A percentile compares a stretch with the other conserved stretches of the same genome.
phyloP scores from a whole-genome alignment of 345 rosid genomes.

The Brassica cretica region DNA sequence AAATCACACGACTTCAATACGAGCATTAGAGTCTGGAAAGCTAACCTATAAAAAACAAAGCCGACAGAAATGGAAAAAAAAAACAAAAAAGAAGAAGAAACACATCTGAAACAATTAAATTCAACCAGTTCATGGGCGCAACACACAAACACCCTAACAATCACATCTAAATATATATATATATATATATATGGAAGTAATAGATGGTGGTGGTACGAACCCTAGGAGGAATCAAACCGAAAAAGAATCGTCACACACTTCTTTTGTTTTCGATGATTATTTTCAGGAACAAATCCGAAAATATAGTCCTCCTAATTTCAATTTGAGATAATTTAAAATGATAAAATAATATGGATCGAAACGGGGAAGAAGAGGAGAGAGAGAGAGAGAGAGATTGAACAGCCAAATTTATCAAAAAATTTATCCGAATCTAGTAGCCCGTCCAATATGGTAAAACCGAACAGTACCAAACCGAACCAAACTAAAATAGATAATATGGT shows the following conservation, averaged over 20 bases:
- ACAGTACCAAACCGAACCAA: too few species aligned
- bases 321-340: background rate
- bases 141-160: conserved; percentile 23
- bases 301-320: background rate
- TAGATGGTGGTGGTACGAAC: conserved; percentile 29
- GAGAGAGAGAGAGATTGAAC: background rate
- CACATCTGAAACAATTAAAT: conserved; percentile 15
- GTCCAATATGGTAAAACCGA: too few species aligned
- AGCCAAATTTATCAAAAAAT: background rate
- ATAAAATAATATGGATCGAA: background rate
- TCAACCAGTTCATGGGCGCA: background rate
- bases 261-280: background rate
- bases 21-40: background rate
- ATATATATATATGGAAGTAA: background rate
- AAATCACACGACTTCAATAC: background rate
- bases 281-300: background rate
- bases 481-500: too few species aligned
- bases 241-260: conserved; percentile 1
- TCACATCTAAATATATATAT: background rate
- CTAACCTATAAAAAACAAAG: background rate
- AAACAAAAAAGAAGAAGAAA: background rate
- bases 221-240: conserved; percentile 27
- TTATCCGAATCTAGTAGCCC: background rate
- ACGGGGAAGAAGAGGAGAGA: background rate
- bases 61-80: background rate